Base-by-base conservation (phyloP, 2,329 filamentous ascomycete species). In the Stemphylium beticola region DNA sequence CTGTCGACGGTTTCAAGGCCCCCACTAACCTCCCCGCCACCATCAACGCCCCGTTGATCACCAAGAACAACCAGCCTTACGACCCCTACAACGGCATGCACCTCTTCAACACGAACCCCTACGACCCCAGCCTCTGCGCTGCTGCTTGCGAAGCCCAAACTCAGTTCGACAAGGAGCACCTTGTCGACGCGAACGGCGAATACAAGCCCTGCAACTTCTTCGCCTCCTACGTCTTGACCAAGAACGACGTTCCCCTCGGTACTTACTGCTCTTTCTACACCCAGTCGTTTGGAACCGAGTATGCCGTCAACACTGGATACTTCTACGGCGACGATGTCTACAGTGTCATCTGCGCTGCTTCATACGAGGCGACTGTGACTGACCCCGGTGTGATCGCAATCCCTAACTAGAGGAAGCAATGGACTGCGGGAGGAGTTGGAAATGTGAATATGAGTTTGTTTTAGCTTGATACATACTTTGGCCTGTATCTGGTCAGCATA, bases 201-300 rank as follows among this genome's bases (percentile, higher is more conserved):
- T 74, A 73, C 48, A 65, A 64, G 48, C 57, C 72, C 33, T 77
- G 75, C 68, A 75, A 74, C 57, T 75, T 76, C 63, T 74, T 70
- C 59, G 74, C 73, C 31, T 66, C 69, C 10, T 77, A 77, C 47
- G 67, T 77, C n/a, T 60, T 76, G 14, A 65, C 61, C 26, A 67
- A 73, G 48, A 72, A 74, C 46, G 68, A 65, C 14, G 52, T 68
- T 22, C 72, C 74, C 2, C 66, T 75, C 39, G 74, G 74, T n/a
- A 72, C 72, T 26, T 76, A 76, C 61, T 77, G 75, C 50, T 54
- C 59, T 41, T 39, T 67, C 17, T 68, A 71, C 55, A 68, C 68
- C 4, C 57, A 60, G 38, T 14, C 31, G 4, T 69, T n/a, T n/a
- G n/a, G 65, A 63, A 0, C 15, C 4, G 17, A 9, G 4, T 62